Base-by-base conservation (phyloP, 305 asterid species). In the Solanum hybrid region DNA sequence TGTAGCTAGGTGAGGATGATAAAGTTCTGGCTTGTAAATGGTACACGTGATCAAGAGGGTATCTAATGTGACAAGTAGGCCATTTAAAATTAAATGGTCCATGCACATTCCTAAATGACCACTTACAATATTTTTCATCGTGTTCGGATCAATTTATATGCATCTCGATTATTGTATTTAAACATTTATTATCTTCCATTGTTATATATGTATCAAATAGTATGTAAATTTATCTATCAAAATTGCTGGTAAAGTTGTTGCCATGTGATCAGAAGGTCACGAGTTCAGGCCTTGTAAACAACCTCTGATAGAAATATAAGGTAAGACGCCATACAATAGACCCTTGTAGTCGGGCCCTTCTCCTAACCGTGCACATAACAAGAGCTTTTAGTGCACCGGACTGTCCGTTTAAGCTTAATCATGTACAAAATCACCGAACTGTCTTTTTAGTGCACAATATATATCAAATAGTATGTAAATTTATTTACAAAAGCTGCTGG, bases 21-120 rank as follows among this genome's bases (percentile, higher is more conserved):
- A 40, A 82, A 42, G 74, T 29, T 46, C 74, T 46, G 87, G 29
- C 18, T 46, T 46, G 29, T 46, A 83, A 83, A 46, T 29, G 74
- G 40, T 83, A 46, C 74, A 83, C 87, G 73, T 83, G 20, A 78
- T 78, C 51, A 83, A 83, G 29, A 83, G 11, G 87, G 87, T 36
- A 83, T 69, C 40, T 46, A 22, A 28, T 40, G 87, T 82, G 73
- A 40, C 35, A 40, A 26, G 24, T 42, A 39, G 57, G 9, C 31
- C 51, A 40, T 14, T 14, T 26, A 35, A 35, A 35, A 20, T 78
- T 36, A 28, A 26, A 40, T 3, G 34, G 64, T 80, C 8, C 86
- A 37, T 80, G 34, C 86, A 37, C 46, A 39, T 61, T 61, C 36
- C 36, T 81, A 81, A 40, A 39, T 26, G 34, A 74, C 5, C n/a